A percentile compares a stretch with the other conserved stretches of the same genome.
These are phyloP conservation scores for Haematococcus sp. DNA, from an alignment of 139 green algal species.

Conservation along the genomic window DNA sequence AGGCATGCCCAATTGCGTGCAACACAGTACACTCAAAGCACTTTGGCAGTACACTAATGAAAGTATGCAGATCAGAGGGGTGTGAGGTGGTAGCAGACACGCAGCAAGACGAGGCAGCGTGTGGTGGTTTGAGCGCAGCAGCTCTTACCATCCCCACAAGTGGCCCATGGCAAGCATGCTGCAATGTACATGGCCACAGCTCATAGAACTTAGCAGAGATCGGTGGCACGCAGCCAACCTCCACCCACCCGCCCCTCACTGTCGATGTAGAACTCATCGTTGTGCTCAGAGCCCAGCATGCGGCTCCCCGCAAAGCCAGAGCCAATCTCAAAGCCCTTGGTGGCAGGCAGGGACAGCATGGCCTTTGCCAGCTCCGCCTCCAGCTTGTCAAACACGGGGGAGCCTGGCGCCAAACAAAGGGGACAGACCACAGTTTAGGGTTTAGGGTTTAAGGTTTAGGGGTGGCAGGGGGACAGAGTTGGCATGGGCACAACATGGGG, in stretches of 20 bases:
- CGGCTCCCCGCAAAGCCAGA: constrained; percentile 81
- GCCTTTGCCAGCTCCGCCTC: constrained; percentile 97
- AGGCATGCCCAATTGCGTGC: too few relatives aligned
- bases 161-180: too few relatives aligned
- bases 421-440: neutral
- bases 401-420: constrained; percentile 18
- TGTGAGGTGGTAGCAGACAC: too few relatives aligned
- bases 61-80: too few relatives aligned
- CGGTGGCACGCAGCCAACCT: neutral
- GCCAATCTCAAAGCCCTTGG: constrained; percentile 99
- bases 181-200: too few relatives aligned
- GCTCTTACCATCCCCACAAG: too few relatives aligned
- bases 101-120: too few relatives aligned
- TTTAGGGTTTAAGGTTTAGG: neutral
- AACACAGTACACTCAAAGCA: too few relatives aligned
- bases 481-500: neutral
- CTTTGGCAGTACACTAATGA: too few relatives aligned
- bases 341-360: constrained; percentile 93
- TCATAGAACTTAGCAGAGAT: too few relatives aligned
- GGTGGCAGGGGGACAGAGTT: neutral
- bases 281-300: constrained; percentile 93
- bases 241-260: constrained; percentile 40
- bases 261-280: constrained; percentile 94
- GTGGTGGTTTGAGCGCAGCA: too few relatives aligned
- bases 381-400: constrained; percentile 98